phyloP scores from a whole-genome alignment of 768 basidiomycete genomes.

The Amylocystis lapponica region DNA sequence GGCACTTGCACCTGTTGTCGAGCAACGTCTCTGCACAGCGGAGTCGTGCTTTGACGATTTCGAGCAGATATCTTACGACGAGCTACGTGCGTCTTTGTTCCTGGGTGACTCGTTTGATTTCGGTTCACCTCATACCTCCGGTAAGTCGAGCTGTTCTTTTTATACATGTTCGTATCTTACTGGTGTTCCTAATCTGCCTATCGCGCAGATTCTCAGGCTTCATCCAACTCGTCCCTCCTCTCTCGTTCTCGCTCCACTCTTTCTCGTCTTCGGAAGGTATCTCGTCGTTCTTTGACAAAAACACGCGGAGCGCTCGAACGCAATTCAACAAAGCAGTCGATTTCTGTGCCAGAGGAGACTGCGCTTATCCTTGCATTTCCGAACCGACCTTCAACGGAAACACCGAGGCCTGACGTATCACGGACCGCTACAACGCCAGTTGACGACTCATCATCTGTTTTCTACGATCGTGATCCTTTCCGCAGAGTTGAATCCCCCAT shows the following conservation, averaged over 20 bases:
- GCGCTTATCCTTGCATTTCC: conserved; percentile 41
- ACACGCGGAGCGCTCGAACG: conserved; percentile 4
- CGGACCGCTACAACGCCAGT: conserved; percentile 13
- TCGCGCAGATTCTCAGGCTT: conserved; percentile 9
- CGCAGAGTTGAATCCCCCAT: conserved; percentile 11
- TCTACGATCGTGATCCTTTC: conserved; percentile 26
- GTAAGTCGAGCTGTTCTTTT: too few species aligned
- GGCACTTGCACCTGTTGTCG: conserved; percentile 11
- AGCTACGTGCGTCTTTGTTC: conserved; percentile 32
- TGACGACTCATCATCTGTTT: conserved; percentile 17
- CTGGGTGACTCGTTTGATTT: conserved; percentile 11
- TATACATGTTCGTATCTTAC: too few species aligned
- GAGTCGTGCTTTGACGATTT: conserved; percentile 48
- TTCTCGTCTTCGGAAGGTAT: conserved; percentile 13
- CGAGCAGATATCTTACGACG: conserved; percentile 49
- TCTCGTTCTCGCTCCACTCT: conserved; percentile 16
- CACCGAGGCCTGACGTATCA: conserved; percentile 7
- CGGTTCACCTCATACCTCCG: conserved; percentile 5
- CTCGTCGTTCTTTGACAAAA: conserved; percentile 10
- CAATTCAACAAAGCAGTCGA: not conserved
- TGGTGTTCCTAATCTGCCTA: too few species aligned
- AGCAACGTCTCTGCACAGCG: conserved; percentile 11
- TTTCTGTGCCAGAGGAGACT: not conserved
- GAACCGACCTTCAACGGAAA: conserved; percentile 40
- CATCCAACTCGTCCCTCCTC: conserved; percentile 7